Percentiles rank a stretch among this genome's conserved stretches.
Conservation (phyloP, 73 alveolate genomes). For the Tetrahymena thermophila region DNA sequence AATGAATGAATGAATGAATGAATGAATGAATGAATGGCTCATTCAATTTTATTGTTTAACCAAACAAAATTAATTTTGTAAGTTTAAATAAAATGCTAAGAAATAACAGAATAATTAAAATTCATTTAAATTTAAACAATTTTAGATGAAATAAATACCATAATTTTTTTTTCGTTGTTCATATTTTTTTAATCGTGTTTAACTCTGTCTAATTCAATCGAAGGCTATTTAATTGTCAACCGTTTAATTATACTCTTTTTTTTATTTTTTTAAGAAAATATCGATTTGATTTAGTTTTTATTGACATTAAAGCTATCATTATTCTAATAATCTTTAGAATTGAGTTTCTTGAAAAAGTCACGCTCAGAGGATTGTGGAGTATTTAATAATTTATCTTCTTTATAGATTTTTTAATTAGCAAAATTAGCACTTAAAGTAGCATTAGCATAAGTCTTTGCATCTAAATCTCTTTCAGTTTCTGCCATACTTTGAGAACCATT, state of each 20-base stretch:
- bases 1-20: too few species aligned
- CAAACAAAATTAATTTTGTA: too few species aligned
- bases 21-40: too few species aligned
- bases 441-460: neutral
- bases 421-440: neutral
- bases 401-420: neutral
- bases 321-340: neutral
- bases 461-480: neutral
- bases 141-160: neutral
- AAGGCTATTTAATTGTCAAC: neutral
- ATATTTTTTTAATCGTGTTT: neutral
- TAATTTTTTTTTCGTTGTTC: neutral
- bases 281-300: neutral
- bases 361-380: neutral
- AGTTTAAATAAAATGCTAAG: too few species aligned
- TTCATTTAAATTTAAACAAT: too few species aligned
- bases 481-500: neutral
- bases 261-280: neutral
- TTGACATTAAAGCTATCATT: neutral
- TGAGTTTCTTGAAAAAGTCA: neutral
- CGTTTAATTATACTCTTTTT: neutral
- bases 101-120: too few species aligned
- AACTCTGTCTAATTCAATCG: neutral
- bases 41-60: too few species aligned
- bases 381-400: neutral